phyloP scores from a whole-genome alignment of 73 alveolate species.

The Uronychia binucleata region DNA sequence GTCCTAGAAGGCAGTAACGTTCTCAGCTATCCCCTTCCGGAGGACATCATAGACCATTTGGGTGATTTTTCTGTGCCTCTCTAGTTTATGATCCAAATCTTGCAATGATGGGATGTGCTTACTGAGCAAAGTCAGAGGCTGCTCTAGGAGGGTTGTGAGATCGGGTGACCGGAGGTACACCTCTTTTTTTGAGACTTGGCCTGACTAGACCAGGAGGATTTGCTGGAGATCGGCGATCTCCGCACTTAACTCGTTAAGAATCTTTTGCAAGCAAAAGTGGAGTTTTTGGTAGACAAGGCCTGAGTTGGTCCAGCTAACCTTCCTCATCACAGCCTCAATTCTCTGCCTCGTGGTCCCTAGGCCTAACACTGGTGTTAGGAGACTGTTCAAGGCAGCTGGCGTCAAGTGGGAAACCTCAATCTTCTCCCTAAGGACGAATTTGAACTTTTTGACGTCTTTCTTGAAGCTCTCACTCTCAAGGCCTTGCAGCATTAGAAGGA shows the following conservation, averaged over 20 bases:
- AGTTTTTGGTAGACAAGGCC: slow-evolving; percentile 44
- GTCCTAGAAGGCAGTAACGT: neutral
- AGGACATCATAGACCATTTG: slow-evolving; percentile 8
- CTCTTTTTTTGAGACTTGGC: slow-evolving; percentile 16
- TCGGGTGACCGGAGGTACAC: neutral
- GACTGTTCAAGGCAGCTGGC: neutral
- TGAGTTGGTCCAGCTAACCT: neutral
- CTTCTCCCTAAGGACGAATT: neutral
- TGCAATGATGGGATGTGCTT: slow-evolving; percentile 6
- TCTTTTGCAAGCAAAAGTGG: slow-evolving; percentile 4
- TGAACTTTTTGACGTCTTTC: neutral
- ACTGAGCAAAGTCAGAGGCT: neutral
- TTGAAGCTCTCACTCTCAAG: neutral
- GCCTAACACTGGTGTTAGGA: neutral
- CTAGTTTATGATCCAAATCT: neutral
- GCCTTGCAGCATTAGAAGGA: slow-evolving; percentile 12
- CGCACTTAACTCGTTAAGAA: neutral
- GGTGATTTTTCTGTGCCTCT: slow-evolving; percentile 4
- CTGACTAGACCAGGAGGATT: slow-evolving; percentile 27
- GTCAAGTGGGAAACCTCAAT: slow-evolving; percentile 15
- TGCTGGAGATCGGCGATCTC: slow-evolving; percentile 37
- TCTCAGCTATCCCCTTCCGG: slow-evolving; percentile 38
- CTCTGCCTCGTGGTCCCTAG: neutral
- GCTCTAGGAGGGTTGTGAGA: neutral
- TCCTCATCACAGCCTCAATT: neutral